Percentiles rank a stretch among this genome's conserved stretches.
phyloP scores from a whole-genome alignment of 139 green algal genomes.

The Spirogloea muscicola region DNA sequence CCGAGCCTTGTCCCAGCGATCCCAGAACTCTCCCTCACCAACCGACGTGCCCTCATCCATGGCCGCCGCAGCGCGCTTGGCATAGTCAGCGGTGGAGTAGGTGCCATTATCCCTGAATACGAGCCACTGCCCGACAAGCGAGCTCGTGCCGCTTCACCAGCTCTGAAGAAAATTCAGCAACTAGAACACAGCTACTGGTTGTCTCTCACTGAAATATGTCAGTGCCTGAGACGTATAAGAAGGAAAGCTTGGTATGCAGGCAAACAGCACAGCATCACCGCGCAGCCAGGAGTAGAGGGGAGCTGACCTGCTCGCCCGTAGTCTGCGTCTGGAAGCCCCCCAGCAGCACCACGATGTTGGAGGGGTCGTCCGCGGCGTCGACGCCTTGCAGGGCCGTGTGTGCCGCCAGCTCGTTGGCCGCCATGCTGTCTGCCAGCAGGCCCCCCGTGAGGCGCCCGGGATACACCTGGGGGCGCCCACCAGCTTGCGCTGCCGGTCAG shows the following conservation, averaged over 20 bases:
- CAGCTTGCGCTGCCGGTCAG: neutral
- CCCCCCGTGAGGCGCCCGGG: slow-evolving; percentile 7
- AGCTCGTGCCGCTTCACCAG: no score
- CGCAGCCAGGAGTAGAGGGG: neutral
- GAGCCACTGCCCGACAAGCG: slow-evolving; percentile 33
- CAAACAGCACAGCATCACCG: neutral
- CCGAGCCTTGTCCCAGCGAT: slow-evolving; percentile 19
- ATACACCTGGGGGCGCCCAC: slow-evolving; percentile 15
- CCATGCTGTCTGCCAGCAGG: slow-evolving; percentile 27
- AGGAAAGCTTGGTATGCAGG: neutral
- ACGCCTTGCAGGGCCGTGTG: slow-evolving; percentile 35
- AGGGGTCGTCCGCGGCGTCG: no score
- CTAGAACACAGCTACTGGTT: neutral
- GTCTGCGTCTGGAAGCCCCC: slow-evolving; percentile 29
- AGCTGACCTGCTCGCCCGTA: slow-evolving; percentile 36
- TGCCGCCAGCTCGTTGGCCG: slow-evolving; percentile 42
- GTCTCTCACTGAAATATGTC: neutral
- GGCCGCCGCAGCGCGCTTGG: slow-evolving; percentile 23
- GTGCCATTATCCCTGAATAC: slow-evolving; percentile 44
- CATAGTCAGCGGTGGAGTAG: slow-evolving; percentile 47
- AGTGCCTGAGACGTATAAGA: neutral
- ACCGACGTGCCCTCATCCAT: slow-evolving; percentile 13
- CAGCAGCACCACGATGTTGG: slow-evolving; percentile 36
- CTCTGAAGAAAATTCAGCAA: neutral
- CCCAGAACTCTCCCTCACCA: slow-evolving; percentile 36